Base-by-base conservation (phyloP, 208 protist species). In the Phytomonas sp. region DNA sequence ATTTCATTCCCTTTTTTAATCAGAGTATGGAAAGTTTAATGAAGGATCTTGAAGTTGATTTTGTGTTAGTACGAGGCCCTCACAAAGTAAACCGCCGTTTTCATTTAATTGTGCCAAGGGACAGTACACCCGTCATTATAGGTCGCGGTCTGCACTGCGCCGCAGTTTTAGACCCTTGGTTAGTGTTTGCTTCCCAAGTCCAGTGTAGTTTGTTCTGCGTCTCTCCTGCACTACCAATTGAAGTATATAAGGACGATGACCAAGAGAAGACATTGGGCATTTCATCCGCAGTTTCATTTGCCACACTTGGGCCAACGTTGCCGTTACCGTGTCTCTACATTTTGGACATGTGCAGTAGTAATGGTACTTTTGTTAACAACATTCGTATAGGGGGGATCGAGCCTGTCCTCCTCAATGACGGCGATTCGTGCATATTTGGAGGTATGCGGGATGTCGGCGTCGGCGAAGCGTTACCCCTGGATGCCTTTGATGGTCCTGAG, bases 341-440 rank as follows among this genome's bases (percentile, higher is more conserved):
- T 29, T 80, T 79, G 23, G 90, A 95, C 70, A 65, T 92, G 62
- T 88, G 87, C 66, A 95, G 90, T 79, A 91, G 79, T 73, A 95
- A 95, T 68, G 90, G 90, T 37, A 95, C 90, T n/a, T 95, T 93
- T 62, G 75, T 95, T 60, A 95, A 95, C 72, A 76, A 78, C 36
- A 37, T 73, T 30, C 90, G 90, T 60, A 75, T 92, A 29, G 73
- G 68, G 31, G 68, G 64, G 23, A 82, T 75, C 59, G 79, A 81
- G 31, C 62, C 83, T 13, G 80, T 77, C 0, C 70, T 71, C 69
- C 82, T 95, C 53, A 67, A 79, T 0, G 76, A 89, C 53, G 83
- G 87, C 65, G 90, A 93, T 68, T 68, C 70, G 13, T 76, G 82
- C 75, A 86, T 95, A 34, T 82, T 95, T 30, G 90, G 90, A n/a